A percentile compares a stretch with the other conserved stretches of the same genome.
These are phyloP conservation scores for Scedosporium minutisporum DNA, from an alignment of 2,329 filamentous ascomycete species.

Conservation along the genomic window DNA sequence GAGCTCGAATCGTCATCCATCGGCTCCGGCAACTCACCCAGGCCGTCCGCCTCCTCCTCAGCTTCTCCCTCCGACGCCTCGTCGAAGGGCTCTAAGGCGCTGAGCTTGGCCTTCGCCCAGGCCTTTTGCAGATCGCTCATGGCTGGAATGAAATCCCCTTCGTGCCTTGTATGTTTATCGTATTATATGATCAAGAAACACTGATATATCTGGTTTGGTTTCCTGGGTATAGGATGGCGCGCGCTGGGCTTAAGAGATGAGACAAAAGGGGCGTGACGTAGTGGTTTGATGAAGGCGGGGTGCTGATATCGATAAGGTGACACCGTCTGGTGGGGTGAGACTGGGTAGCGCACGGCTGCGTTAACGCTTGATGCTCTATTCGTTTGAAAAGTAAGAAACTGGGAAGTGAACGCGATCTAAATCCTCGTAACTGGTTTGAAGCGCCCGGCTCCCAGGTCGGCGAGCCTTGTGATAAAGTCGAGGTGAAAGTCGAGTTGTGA, in stretches of 20 bases:
- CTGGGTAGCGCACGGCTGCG: no score
- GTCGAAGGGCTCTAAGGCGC: conserved; percentile 41
- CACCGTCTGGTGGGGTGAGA: no score
- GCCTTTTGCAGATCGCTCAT: conserved; percentile 79
- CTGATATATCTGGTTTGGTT: background rate
- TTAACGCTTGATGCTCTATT: background rate
- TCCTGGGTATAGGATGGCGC: no score
- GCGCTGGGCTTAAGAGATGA: no score
- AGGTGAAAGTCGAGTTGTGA: background rate
- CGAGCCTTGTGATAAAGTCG: background rate
- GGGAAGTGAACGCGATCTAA: background rate
- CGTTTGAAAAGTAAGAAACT: background rate
- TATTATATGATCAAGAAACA: background rate
- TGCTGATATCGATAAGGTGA: no score
- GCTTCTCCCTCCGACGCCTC: conserved; percentile 35
- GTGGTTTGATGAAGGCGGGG: no score
- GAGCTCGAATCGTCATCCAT: conserved; percentile 58
- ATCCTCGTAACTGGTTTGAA: background rate
- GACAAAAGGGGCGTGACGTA: no score
- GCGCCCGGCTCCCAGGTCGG: background rate
- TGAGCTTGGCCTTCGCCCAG: conserved; percentile 68
- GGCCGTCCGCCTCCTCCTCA: background rate
- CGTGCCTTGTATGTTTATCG: background rate
- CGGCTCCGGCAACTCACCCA: conserved; percentile 18
- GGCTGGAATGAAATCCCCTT: background rate